These are phyloP conservation scores for Pseudozyma thailandica DNA, from an alignment of 1,284 basidiomycete species.

Conservation along the genomic window DNA sequence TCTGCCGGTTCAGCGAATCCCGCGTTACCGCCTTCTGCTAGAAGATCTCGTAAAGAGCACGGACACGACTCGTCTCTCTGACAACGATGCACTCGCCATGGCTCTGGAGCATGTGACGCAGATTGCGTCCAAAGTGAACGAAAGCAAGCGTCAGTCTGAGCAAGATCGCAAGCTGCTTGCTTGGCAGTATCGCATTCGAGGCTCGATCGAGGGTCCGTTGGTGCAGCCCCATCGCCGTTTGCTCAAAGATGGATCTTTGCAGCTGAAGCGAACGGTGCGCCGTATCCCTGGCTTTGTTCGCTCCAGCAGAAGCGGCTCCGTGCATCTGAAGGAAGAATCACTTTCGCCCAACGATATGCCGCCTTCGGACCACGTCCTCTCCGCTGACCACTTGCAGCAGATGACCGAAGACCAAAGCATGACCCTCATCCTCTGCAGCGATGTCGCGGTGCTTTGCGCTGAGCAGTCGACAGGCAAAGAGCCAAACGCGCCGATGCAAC, in stretches of 20 bases:
- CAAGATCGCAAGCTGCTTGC: constrained; percentile 56
- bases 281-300: constrained; percentile 82
- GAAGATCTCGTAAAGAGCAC: constrained; percentile 64
- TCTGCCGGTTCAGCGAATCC: constrained; percentile 94
- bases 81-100: constrained; percentile 35
- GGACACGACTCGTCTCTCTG: constrained; percentile 35
- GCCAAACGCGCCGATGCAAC: constrained; percentile 19
- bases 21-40: constrained; percentile 85
- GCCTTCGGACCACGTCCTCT: constrained; percentile 72
- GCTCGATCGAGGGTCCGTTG: constrained; percentile 90
- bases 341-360: constrained; percentile 4
- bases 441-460: constrained; percentile 86
- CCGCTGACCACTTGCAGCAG: constrained; percentile 85
- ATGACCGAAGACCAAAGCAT: constrained; percentile 46
- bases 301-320: constrained; percentile 26
- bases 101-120: constrained; percentile 61
- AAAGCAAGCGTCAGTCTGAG: constrained; percentile 69
- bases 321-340: background rate
- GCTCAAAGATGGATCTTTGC: constrained; percentile 74
- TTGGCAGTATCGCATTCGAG: constrained; percentile 88
- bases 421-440: constrained; percentile 81
- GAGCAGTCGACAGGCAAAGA: constrained; percentile 70
- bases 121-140: constrained; percentile 65
- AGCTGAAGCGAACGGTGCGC: constrained; percentile 87
- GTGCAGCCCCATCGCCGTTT: constrained; percentile 94